phyloP scores from a whole-genome alignment of 352 stramenopile genomes.

The Pythium scleroteichum region DNA sequence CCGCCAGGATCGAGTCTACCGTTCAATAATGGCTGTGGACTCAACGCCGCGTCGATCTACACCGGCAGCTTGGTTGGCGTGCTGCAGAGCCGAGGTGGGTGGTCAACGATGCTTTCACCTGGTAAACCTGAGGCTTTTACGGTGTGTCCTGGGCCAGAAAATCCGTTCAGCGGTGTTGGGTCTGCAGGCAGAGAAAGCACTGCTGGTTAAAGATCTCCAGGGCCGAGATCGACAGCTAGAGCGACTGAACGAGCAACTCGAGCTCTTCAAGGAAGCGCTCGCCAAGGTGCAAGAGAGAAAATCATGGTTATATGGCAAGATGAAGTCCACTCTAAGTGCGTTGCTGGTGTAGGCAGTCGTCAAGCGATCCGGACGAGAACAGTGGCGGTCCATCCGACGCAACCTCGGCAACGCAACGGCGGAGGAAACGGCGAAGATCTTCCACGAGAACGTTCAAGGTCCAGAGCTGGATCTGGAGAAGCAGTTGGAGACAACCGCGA shows the following conservation, averaged over 20 bases:
- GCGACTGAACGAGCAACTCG: constrained; percentile 47
- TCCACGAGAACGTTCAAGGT: not conserved
- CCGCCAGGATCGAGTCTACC: constrained; percentile 7
- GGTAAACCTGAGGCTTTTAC: not conserved
- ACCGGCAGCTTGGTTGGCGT: constrained; percentile 42
- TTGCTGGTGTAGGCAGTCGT: not conserved
- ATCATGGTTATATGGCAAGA: too few relatives aligned
- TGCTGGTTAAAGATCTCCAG: constrained; percentile 29
- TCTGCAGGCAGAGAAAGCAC: constrained; percentile 39
- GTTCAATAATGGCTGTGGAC: constrained; percentile 44
- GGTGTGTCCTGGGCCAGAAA: constrained; percentile 20
- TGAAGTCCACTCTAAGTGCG: too few relatives aligned
- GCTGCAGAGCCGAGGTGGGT: constrained; percentile 48
- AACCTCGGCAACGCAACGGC: not conserved
- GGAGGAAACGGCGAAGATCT: not conserved
- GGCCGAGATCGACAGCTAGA: constrained; percentile 37
- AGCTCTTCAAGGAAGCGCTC: constrained; percentile 66
- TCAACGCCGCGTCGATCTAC: constrained; percentile 46
- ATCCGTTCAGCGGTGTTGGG: constrained; percentile 44
- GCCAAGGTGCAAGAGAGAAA: constrained; percentile 33
- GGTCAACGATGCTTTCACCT: not conserved
- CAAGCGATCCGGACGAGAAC: not conserved
- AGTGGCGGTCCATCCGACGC: too few relatives aligned
- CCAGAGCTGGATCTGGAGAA: not conserved
- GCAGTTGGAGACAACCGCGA: constrained; percentile 12